Evolutionary conservation across 345 rosid species (phyloP).

Genomic region (Populus davidiana): DNA sequence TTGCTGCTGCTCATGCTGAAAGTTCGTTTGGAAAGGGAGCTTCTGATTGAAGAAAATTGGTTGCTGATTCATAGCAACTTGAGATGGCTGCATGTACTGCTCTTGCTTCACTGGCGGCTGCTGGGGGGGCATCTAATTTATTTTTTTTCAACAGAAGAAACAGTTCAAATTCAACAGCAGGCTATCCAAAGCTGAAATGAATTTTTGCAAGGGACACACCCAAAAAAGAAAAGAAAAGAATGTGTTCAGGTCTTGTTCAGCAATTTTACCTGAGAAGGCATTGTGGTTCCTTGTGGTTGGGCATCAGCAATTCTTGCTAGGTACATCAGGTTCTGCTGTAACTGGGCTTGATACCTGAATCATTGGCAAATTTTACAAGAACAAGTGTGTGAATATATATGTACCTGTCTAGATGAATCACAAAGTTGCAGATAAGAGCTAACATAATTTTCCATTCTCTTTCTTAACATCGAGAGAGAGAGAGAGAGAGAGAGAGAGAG

Average conservation of each 20-base stretch:
- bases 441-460: background rate
- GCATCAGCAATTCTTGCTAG: conserved; percentile 41
- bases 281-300: conserved; percentile 28
- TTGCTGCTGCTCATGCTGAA: conserved; percentile 12
- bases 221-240: background rate
- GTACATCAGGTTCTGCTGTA: conserved; percentile 39
- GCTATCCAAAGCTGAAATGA: background rate
- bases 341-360: conserved; percentile 37
- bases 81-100: conserved; percentile 25
- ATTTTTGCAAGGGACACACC: background rate
- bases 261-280: conserved; percentile 20
- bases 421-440: background rate
- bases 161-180: background rate
- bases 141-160: background rate
- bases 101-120: conserved; percentile 23
- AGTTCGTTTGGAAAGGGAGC: conserved; percentile 16
- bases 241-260: background rate
- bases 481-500: too few relatives aligned
- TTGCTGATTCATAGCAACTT: conserved; percentile 27
- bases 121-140: conserved; percentile 10
- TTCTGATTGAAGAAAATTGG: conserved; percentile 8
- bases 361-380: background rate
- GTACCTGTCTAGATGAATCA: background rate
- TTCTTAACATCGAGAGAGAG: background rate
- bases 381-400: background rate